phyloP scores from a whole-genome alignment of 176 grass and related monocot species.

The Bolboschoenus planiculmis region DNA sequence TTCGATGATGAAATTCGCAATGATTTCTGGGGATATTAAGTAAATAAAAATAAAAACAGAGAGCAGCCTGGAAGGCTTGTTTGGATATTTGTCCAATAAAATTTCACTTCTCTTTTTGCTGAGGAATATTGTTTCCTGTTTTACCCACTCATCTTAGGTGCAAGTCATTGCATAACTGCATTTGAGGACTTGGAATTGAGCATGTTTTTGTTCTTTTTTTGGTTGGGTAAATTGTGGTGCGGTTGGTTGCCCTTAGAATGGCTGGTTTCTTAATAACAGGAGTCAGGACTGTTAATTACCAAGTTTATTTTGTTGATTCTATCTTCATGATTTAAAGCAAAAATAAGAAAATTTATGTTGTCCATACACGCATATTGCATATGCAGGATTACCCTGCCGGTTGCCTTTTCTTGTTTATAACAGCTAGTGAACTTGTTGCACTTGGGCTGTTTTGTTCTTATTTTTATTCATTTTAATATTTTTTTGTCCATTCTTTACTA shows the following conservation, averaged over 20 bases:
- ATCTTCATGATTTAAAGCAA: not conserved
- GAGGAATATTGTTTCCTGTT: slow-evolving; percentile 7
- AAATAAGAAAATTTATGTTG: not conserved
- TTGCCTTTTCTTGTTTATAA: not conserved
- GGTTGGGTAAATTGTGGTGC: not conserved
- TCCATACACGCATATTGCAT: not conserved
- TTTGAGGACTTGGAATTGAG: slow-evolving; percentile 1
- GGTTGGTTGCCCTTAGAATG: not conserved
- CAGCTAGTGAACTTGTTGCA: not conserved
- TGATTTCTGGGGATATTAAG: slow-evolving; percentile 87
- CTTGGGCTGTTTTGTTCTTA: not conserved
- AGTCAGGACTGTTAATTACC: slow-evolving; percentile 3
- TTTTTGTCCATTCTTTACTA: not conserved
- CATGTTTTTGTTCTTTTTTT: not conserved
- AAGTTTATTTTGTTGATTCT: not conserved
- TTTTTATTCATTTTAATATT: not conserved
- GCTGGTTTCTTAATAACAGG: slow-evolving; percentile 7
- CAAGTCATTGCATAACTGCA: not conserved
- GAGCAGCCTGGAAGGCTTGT: not conserved
- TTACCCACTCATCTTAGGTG: not conserved
- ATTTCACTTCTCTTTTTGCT: not conserved
- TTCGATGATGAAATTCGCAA: slow-evolving; percentile 94
- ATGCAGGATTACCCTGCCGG: not conserved
- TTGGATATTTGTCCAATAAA: slow-evolving; percentile 15
- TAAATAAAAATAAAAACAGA: not conserved